Percentiles rank a stretch among this genome's conserved stretches.
Conservation (phyloP, 2,329 filamentous ascomycete species). For the Diaporthe batatas region DNA sequence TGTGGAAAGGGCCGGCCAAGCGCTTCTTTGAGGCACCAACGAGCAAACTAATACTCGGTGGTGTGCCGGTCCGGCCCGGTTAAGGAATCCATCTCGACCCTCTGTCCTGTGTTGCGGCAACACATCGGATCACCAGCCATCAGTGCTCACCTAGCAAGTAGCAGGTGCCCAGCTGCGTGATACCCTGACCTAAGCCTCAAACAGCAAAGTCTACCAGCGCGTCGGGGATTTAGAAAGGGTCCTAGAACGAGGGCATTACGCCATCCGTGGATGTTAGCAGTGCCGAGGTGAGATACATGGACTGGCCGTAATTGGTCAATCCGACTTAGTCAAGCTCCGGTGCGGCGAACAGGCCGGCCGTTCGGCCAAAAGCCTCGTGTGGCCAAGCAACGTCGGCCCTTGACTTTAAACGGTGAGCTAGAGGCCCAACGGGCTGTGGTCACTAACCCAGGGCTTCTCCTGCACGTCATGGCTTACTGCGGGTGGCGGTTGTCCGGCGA, state of each 20-base stretch:
- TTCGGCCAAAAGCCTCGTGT: not conserved
- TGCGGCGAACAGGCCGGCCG: slow-evolving; percentile 19
- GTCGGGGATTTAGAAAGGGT: too few species aligned
- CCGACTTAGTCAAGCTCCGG: slow-evolving; percentile 33
- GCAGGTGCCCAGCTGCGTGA: not conserved
- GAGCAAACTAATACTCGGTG: slow-evolving; percentile 5
- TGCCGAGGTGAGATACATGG: slow-evolving; percentile 22
- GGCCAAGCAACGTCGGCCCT: slow-evolving; percentile 25
- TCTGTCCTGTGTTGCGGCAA: not conserved
- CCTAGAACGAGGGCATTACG: not conserved
- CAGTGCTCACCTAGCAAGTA: not conserved
- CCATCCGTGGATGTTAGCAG: slow-evolving; percentile 31
- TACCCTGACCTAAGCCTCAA: not conserved
- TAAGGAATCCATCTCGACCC: slow-evolving; percentile 1
- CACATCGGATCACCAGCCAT: slow-evolving; percentile 11
- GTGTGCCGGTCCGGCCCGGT: slow-evolving; percentile 30
- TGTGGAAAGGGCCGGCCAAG: not conserved
- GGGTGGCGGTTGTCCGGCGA: not conserved
- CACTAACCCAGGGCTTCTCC: not conserved
- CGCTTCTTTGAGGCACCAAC: slow-evolving; percentile 3
- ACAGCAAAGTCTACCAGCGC: not conserved
- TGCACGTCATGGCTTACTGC: slow-evolving; percentile 1
- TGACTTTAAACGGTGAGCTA: slow-evolving; percentile 24
- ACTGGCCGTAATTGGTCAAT: slow-evolving; percentile 33
- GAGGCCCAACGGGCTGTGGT: slow-evolving; percentile 5